These are phyloP conservation scores for Candida mattraensis DNA, from an alignment of 805 yeast genomes.

Conservation along the genomic window DNA sequence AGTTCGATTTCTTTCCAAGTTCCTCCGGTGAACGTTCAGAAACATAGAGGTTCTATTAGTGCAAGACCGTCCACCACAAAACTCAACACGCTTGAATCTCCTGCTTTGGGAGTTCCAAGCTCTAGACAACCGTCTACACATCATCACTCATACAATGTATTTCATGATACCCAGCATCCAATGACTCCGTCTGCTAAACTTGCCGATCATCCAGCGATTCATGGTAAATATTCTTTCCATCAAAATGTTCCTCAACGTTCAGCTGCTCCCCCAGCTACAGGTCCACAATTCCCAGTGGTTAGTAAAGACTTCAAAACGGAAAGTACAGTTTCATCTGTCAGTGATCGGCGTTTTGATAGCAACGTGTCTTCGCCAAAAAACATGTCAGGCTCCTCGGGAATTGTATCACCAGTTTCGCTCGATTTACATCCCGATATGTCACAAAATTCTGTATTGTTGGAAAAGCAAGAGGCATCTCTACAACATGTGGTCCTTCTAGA, in stretches of 20 bases:
- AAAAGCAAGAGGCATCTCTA: neutral
- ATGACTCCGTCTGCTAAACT: too few relatives aligned
- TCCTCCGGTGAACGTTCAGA: conserved; percentile 38
- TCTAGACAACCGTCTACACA: conserved; percentile 29
- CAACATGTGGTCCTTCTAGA: conserved; percentile 1
- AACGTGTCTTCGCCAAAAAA: conserved; percentile 4
- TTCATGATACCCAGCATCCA: conserved; percentile 1
- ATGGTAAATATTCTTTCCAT: too few relatives aligned
- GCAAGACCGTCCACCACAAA: conserved; percentile 48
- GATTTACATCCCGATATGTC: conserved; percentile 17
- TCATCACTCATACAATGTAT: conserved; percentile 10
- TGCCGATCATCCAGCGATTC: too few relatives aligned
- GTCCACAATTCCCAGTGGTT: neutral
- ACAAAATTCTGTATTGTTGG: conserved; percentile 1
- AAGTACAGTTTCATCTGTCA: neutral
- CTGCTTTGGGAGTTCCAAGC: conserved; percentile 28
- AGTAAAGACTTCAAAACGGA: conserved; percentile 4
- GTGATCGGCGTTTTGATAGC: conserved; percentile 6
- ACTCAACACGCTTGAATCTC: conserved; percentile 23
- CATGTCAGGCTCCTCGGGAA: conserved; percentile 9
- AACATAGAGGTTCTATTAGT: conserved; percentile 59
- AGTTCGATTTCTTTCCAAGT: conserved; percentile 48
- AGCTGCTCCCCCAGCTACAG: conserved; percentile 1
- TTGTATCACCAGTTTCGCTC: conserved; percentile 21
- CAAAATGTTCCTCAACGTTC: conserved; percentile 1